Base-by-base conservation (phyloP, 805 yeast species). In the Candida glaebosa region DNA sequence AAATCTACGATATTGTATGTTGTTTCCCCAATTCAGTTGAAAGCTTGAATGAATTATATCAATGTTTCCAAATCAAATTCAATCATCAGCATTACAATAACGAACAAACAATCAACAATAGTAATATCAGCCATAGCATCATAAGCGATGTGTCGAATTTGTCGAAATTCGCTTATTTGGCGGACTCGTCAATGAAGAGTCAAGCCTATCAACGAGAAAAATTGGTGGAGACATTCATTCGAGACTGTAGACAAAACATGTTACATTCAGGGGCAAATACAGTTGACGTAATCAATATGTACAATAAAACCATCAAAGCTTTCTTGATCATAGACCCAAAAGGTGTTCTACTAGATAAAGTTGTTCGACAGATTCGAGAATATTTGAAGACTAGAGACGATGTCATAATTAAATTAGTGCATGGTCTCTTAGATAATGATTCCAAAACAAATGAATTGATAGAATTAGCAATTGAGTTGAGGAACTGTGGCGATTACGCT, bases 191-290 rank as follows among this genome's bases (percentile, higher is more conserved):
- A 2, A 41, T 52, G 19, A 49, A 49, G 20, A 52, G 59, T 4
- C 65, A 57, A 40, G 53, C 68, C 1, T 55, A 51, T 18, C 84
- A 82, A 42, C 62, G 89, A 42, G 59, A 77, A 2, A 56, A 59
- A 6, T 58, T 83, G 3, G 84, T 83, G 2, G 62, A 63, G 9
- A 55, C 60, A 0, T 86, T 84, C 47, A 75, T 73, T 5, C 45
- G 51, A 0, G 51, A 63, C 1, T 76, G 84, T 41, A 56, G 67
- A 17, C 54, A 50, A 25, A 57, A 73, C 25, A 56, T 89, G 8
- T 65, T 90, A 16, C 93, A 87, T 52, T 84, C 95, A 3, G 96
- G 96, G 16, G 76, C 84, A 1, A 80, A 84, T 49, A 91, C 98
- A 0, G 72, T 74, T 3, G 87, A 82, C 38, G 80, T 88, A 5